These are phyloP conservation scores for Diaporthe capsici DNA, from an alignment of 2,329 filamentous ascomycete species.

Conservation along the genomic window DNA sequence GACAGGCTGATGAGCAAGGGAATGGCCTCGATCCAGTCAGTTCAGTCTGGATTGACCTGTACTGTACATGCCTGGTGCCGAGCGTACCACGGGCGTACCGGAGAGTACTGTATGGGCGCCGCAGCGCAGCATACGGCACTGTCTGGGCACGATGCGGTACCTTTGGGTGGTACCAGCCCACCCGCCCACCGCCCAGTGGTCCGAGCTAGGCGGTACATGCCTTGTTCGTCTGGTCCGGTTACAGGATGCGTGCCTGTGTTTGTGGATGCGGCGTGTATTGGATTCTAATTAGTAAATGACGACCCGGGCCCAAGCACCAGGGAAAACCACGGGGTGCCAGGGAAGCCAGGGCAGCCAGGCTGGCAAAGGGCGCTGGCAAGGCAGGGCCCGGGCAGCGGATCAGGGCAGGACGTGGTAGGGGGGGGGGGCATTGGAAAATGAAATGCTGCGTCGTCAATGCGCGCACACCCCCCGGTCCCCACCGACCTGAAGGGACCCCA, in stretches of 20 bases:
- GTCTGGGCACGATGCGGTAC: slow-evolving; percentile 19
- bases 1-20: slow-evolving; percentile 35
- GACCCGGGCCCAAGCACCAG: slow-evolving; percentile 31
- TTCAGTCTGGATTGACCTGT: slow-evolving; percentile 16
- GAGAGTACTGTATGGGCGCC: slow-evolving; percentile 7
- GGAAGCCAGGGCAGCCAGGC: slow-evolving; percentile 14
- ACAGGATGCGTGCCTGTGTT: slow-evolving; percentile 35
- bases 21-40: slow-evolving; percentile 37
- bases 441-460: slow-evolving; percentile 34
- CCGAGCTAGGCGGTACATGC: slow-evolving; percentile 31
- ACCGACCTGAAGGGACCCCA: slow-evolving; percentile 34
- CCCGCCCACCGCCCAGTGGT: slow-evolving; percentile 24
- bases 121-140: slow-evolving; percentile 5
- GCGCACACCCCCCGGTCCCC: slow-evolving; percentile 32
- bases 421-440: slow-evolving; percentile 30
- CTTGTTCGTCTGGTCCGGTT: slow-evolving; percentile 35
- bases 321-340: slow-evolving; percentile 25
- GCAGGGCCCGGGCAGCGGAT: background rate
- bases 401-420: slow-evolving; percentile 11
- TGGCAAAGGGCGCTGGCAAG: slow-evolving; percentile 21
- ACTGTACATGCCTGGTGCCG: slow-evolving; percentile 31
- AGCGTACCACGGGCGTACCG: slow-evolving; percentile 19
- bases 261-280: slow-evolving; percentile 34
- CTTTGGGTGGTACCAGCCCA: slow-evolving; percentile 2
- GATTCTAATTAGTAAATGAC: slow-evolving; percentile 32